Conservation (phyloP, 139 green algal genomes). For the Pseudopediastrum boryanum region DNA sequence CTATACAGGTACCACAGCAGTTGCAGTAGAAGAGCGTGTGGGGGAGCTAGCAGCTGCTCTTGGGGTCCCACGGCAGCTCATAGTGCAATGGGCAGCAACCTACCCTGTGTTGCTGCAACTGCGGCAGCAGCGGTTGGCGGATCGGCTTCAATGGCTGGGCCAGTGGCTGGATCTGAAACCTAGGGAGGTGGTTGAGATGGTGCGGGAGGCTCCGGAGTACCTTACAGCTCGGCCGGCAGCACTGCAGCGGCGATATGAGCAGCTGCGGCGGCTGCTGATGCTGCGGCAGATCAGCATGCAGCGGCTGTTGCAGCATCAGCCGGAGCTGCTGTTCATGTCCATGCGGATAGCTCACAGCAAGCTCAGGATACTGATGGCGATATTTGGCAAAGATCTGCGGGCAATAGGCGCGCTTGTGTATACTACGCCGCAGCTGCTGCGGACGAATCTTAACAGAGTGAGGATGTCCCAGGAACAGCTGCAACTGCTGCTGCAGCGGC, state of each 20-base stretch:
- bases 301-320: conserved; percentile 22
- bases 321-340: conserved; percentile 33
- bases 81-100: background rate
- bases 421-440: conserved; percentile 36
- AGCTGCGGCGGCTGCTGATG: conserved; percentile 32
- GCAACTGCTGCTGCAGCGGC: conserved; percentile 29
- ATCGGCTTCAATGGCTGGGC: conserved; percentile 2
- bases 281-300: conserved; percentile 23
- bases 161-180: conserved; percentile 8
- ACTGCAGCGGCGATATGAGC: conserved; percentile 22
- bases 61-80: background rate
- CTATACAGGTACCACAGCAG: background rate
- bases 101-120: conserved; percentile 28
- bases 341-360: conserved; percentile 42
- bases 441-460: conserved; percentile 24
- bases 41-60: background rate
- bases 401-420: conserved; percentile 37
- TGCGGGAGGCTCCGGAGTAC: conserved; percentile 34
- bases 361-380: conserved; percentile 48
- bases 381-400: conserved; percentile 43
- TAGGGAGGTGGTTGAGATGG: conserved; percentile 22
- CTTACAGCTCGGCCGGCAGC: conserved; percentile 32
- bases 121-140: background rate
- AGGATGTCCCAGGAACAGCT: conserved; percentile 30
- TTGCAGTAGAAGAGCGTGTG: conserved; percentile 25